Conservation (phyloP, 345 rosid species). For the Corymbia maculata region DNA sequence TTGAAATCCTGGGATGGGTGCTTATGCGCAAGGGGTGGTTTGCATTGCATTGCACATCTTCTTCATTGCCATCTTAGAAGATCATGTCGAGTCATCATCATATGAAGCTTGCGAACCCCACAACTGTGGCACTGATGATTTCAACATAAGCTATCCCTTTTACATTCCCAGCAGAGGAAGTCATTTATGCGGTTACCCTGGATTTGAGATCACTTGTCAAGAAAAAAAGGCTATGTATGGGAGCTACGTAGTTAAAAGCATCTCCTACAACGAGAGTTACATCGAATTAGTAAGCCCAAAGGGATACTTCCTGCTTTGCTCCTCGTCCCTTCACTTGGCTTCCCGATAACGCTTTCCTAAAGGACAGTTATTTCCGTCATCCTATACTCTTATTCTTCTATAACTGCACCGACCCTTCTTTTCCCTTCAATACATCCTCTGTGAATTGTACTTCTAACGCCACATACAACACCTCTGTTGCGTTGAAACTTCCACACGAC, state of each 20-base stretch:
- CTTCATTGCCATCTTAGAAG: background rate
- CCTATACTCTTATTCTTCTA: background rate
- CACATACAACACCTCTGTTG: background rate
- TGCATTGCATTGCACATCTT: background rate
- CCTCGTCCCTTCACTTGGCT: fast-evolving
- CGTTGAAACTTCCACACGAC: background rate
- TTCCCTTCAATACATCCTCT: background rate
- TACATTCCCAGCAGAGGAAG: background rate
- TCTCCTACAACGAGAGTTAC: background rate
- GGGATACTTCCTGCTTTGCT: background rate
- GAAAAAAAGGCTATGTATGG: background rate
- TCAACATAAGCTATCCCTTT: background rate
- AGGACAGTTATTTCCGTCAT: background rate
- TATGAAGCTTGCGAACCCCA: background rate
- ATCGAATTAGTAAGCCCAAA: background rate
- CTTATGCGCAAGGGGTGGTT: background rate
- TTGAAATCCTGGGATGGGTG: background rate
- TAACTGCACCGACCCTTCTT: background rate
- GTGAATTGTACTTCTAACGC: background rate
- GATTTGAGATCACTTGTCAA: background rate
- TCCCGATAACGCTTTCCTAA: background rate
- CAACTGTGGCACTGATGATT: background rate
- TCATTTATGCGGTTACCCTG: background rate
- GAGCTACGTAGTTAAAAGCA: background rate
- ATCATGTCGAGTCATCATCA: background rate